Percentiles rank a stretch among this genome's conserved stretches.
phyloP scores from a whole-genome alignment of 2,329 filamentous ascomycete species.

The Cylindrodendrum hubeiense region DNA sequence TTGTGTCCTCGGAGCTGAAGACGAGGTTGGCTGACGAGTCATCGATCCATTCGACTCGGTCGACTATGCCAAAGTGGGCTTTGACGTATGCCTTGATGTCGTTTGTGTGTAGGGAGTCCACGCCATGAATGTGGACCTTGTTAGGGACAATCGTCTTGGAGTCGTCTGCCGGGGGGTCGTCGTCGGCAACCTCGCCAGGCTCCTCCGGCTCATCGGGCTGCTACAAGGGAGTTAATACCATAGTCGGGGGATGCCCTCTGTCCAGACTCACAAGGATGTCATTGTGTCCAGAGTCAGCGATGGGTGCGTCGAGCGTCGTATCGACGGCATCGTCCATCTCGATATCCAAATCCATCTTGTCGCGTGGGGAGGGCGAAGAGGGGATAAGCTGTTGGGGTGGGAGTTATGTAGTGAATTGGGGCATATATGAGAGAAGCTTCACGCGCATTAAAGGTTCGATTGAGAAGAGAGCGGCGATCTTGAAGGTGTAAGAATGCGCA shows the following conservation, averaged over 20 bases:
- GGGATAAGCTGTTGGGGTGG: neutral
- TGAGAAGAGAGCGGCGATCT: neutral
- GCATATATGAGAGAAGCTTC: neutral
- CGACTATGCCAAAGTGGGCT: slow-evolving; percentile 72
- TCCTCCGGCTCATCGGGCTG: slow-evolving; percentile 53
- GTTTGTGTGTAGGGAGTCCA: slow-evolving; percentile 84
- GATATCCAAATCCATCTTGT: slow-evolving; percentile 76
- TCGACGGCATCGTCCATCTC: slow-evolving; percentile 76
- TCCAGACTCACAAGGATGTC: slow-evolving; percentile 52
- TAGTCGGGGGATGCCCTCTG: neutral
- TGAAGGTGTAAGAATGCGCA: neutral
- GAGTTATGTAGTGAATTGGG: neutral
- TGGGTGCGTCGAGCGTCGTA: slow-evolving; percentile 43
- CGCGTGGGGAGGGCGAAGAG: slow-evolving; percentile 15
- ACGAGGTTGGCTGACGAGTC: slow-evolving; percentile 91
- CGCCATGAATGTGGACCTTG: slow-evolving; percentile 87
- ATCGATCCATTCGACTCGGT: slow-evolving; percentile 92
- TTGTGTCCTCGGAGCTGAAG: slow-evolving; percentile 70
- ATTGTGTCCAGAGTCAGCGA: slow-evolving; percentile 47
- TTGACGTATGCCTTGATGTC: slow-evolving; percentile 82
- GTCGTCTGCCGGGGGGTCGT: slow-evolving; percentile 45
- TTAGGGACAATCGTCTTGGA: slow-evolving; percentile 50
- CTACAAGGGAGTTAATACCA: slow-evolving; percentile 41
- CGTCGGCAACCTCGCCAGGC: slow-evolving; percentile 53
- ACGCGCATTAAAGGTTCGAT: neutral